Evolutionary conservation across 495 filamentous ascomycete genomes (phyloP).

Genomic region (Coniosporium apollinis): DNA sequence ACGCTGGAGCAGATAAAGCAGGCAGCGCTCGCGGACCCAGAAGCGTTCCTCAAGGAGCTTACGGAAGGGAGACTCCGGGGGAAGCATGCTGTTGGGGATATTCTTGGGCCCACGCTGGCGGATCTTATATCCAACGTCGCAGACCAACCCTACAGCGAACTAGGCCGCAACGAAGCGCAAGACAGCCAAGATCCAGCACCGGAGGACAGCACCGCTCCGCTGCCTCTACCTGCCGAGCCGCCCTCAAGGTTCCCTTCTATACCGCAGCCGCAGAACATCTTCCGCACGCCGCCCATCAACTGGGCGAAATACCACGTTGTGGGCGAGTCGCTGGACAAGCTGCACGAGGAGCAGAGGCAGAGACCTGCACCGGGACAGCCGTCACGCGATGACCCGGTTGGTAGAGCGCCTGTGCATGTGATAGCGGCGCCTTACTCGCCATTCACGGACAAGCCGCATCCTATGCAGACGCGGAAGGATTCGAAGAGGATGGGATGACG

Average conservation of each 20-base stretch:
- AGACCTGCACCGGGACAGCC: too few relatives aligned
- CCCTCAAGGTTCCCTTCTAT: slow-evolving; percentile 33
- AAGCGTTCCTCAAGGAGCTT: slow-evolving; percentile 47
- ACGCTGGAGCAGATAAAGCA: slow-evolving; percentile 44
- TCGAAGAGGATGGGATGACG: too few relatives aligned
- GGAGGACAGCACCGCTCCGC: slow-evolving; percentile 1
- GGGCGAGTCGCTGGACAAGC: slow-evolving; percentile 60
- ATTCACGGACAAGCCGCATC: slow-evolving; percentile 19
- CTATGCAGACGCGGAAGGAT: slow-evolving; percentile 12
- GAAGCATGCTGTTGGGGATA: slow-evolving; percentile 19
- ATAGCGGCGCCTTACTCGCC: slow-evolving; percentile 64
- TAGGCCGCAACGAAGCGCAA: neutral
- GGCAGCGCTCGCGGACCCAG: slow-evolving; percentile 49
- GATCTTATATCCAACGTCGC: slow-evolving; percentile 23
- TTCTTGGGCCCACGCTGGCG: slow-evolving; percentile 11
- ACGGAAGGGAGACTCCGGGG: slow-evolving; percentile 32
- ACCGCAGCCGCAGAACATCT: slow-evolving; percentile 63
- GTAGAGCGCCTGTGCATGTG: slow-evolving; percentile 34
- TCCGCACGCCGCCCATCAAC: slow-evolving; percentile 73
- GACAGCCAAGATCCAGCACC: slow-evolving; percentile 1
- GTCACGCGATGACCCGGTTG: slow-evolving; percentile 17
- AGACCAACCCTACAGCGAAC: slow-evolving; percentile 10
- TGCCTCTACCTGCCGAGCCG: neutral
- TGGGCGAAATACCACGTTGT: slow-evolving; percentile 81
- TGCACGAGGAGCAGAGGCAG: slow-evolving; percentile 60